Conservation (phyloP, 164 flowering plant species). For the Chloranthus sessilifolius region DNA sequence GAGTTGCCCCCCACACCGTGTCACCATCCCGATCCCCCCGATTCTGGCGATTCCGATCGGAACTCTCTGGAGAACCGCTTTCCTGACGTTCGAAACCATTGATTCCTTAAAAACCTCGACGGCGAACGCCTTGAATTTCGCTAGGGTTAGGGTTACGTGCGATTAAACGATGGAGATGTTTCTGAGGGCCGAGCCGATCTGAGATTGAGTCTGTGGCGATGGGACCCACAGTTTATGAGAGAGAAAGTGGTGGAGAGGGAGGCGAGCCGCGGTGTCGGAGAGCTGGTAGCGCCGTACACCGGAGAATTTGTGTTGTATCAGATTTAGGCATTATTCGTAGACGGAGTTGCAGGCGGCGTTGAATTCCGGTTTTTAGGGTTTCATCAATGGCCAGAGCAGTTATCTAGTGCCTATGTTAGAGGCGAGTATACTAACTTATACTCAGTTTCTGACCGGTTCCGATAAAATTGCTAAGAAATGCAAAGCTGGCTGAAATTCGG, state of each 20-base stretch:
- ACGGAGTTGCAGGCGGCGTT: slow-evolving; percentile 46
- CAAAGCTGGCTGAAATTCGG: too few species aligned
- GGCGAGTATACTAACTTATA: too few species aligned
- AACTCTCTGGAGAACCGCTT: slow-evolving; percentile 28
- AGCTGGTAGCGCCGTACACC: slow-evolving; percentile 83
- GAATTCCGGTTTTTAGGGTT: slow-evolving; percentile 36
- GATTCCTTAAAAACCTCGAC: slow-evolving; percentile 44
- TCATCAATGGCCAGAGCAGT: too few species aligned
- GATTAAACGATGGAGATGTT: slow-evolving; percentile 1
- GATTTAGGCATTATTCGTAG: slow-evolving; percentile 44
- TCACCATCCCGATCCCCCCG: slow-evolving; percentile 50
- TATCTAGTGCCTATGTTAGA: too few species aligned
- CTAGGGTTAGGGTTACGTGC: slow-evolving; percentile 20
- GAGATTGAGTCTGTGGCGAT: slow-evolving; percentile 45
- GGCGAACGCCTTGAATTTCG: slow-evolving; percentile 53
- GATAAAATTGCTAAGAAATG: too few species aligned
- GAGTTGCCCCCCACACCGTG: slow-evolving; percentile 36
- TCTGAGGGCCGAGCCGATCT: slow-evolving; percentile 50
- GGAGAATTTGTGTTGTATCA: slow-evolving; percentile 60
- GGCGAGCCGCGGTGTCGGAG: slow-evolving; percentile 45
- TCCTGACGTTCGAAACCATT: slow-evolving; percentile 37
- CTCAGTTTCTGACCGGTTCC: too few species aligned
- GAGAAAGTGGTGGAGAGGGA: too few species aligned
- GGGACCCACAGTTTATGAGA: slow-evolving; percentile 58
- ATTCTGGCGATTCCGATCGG: slow-evolving; percentile 65